Evolutionary conservation across 352 stramenopile species (phyloP).

Genomic region (Globisporangium polare): DNA sequence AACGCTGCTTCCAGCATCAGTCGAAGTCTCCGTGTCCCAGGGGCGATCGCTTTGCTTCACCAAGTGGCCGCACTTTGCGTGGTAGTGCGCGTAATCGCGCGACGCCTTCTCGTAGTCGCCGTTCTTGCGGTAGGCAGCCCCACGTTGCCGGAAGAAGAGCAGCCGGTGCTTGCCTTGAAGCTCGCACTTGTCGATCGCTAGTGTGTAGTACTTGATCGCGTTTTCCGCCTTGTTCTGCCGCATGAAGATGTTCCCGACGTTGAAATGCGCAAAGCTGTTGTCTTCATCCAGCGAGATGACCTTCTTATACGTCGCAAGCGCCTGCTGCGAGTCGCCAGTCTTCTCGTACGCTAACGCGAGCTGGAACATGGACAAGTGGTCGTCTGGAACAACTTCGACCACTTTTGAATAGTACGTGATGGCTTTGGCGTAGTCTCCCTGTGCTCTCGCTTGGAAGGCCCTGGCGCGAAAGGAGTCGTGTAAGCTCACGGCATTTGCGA

Average conservation of each 20-base stretch:
- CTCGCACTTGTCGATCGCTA: slow-evolving; percentile 32
- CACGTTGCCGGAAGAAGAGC: slow-evolving; percentile 48
- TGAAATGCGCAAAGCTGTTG: slow-evolving; percentile 50
- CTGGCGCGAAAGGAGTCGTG: slow-evolving; percentile 33
- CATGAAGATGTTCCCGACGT: slow-evolving; percentile 55
- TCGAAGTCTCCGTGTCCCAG: neutral
- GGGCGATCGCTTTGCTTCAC: slow-evolving; percentile 2
- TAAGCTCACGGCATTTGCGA: slow-evolving; percentile 33
- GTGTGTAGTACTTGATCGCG: slow-evolving; percentile 42
- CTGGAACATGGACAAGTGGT: slow-evolving; percentile 31
- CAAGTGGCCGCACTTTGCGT: slow-evolving; percentile 10
- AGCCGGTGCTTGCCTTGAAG: slow-evolving; percentile 11
- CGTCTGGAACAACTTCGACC: slow-evolving; percentile 13
- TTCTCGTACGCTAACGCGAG: slow-evolving; percentile 48
- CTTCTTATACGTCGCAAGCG: slow-evolving; percentile 31
- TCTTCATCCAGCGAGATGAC: slow-evolving; percentile 18
- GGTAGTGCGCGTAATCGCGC: slow-evolving; percentile 39
- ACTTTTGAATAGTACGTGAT: slow-evolving; percentile 40
- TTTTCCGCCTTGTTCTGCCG: slow-evolving; percentile 26
- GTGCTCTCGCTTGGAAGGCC: slow-evolving; percentile 43
- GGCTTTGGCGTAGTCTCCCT: slow-evolving; percentile 37
- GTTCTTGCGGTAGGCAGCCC: slow-evolving; percentile 48
- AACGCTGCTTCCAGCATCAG: neutral
- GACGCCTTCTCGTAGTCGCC: slow-evolving; percentile 61
- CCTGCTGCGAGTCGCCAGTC: slow-evolving; percentile 27